Evolutionary conservation across 139 green algal genomes (phyloP), one percentile per base, ranked within the genome.

Genomic region (Chlamydomonas sp.): DNA sequence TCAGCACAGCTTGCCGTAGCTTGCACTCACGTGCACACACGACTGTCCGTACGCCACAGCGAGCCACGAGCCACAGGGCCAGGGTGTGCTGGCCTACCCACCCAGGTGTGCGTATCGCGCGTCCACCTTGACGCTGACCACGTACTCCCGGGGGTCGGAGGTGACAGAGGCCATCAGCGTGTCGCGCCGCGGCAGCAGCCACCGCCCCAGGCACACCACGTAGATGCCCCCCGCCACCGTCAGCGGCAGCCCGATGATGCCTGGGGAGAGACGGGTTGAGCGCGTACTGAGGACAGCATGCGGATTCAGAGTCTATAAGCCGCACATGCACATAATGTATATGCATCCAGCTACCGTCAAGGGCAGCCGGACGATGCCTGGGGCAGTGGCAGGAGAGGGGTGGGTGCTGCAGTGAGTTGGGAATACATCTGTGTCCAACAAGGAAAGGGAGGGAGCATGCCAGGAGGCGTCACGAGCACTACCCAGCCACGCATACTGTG

Each of bases 101-200:
- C 86, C 86, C 73, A 85, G 72, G 80, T 83, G 77, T 5, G 79
- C 77, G 31, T 76, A 90, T 18, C 69, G 60, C 0, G 79, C 69
- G 49, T 79, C 69, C 79, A 90, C 86, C n/a, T 68, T 63, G 49
- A 90, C 57, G 63, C 79, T 78, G 63, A 90, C 86, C 59, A 87
- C 74, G 83, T 88, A 88, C 72, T 80, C 73, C 4, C 83, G 73
- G 57, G 83, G 83, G 73, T 88, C 74, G 3, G 73, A 72, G 64
- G 77, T 73, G 15, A 88, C 83, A 17, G 73, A 57, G 1, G n/a
- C n/a, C 62, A 88, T 88, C 59, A 88, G 49, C n/a, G 62, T 60
- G 58, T 80, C 73, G 16, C 73, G 73, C 83, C 76, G 75, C 17
- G 73, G 83, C 31, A 88, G 83, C 83, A 88, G 83, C 83, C 64